Evolutionary conservation across 495 filamentous ascomycete genomes (phyloP), one percentile per base, ranked within the genome.

Genomic region (Trichocladium uniseriatum): DNA sequence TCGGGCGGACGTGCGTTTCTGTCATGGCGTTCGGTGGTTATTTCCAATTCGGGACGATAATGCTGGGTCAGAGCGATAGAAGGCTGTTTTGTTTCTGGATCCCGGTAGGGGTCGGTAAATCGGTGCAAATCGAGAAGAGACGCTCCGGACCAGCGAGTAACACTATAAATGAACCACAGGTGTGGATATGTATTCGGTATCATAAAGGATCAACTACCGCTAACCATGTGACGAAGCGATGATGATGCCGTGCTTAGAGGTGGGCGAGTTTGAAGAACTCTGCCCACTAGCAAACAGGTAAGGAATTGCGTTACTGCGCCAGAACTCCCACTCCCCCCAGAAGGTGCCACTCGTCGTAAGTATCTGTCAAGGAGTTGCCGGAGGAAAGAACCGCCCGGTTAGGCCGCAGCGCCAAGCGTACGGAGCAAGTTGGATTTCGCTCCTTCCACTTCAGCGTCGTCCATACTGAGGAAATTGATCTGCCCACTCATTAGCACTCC

Each of bases 391-490:
- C 39, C 19, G 22, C 16, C 38, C 19, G 2, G 21, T 54, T 54
- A 67, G 14, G 44, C 48, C 2, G 53, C 22, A 1, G 49, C 56
- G 40, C 75, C 72, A 42, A 78, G 52, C 43, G 74, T 77, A 39
- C 76, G 71, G 42, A 73, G 62, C 28, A 86, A 73, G 48, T 75
- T 81, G 37, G 81, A 75, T 57, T 81, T 86, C 32, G 81, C 62
- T 5, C 69, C 71, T 18, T 68, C 69, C 32, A 85, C 54, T 14
- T 79, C 75, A n/a, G 72, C 64, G 7, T 78, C 70, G 37, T 85
- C 82, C 66, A 87, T 66, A 27, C 74, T 77, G 19, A 81, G 68
- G 58, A 89, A 89, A 21, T 78, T 79, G 38, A 88, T 86, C 83
- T 87, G 54, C 51, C 28, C 14, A 34, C 8, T 9, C 13, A 47